A percentile compares a stretch with the other conserved stretches of the same genome.
Evolutionary conservation across 2,329 filamentous ascomycete species (phyloP).

Genomic region (Fusarium sp.): DNA sequence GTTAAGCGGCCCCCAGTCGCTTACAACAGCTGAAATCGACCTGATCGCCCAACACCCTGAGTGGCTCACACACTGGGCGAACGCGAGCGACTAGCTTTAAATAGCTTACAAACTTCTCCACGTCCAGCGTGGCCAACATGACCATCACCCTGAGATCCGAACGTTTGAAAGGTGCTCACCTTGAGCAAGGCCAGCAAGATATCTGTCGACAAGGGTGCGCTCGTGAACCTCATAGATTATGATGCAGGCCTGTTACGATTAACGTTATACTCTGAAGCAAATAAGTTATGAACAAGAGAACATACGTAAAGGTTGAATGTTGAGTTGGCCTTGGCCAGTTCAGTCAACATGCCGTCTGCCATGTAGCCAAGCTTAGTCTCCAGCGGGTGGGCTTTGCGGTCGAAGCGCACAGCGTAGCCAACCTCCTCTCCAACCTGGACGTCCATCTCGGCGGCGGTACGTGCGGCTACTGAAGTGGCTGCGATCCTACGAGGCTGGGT

Average conservation of each 20-base stretch:
- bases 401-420: not conserved
- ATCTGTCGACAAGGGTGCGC: accelerated
- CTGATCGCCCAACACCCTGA: not conserved
- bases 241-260: not conserved
- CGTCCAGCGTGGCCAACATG: not conserved
- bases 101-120: not conserved
- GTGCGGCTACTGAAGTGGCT: not conserved
- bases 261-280: not conserved
- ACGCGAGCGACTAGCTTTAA: not conserved
- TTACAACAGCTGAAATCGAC: not conserved
- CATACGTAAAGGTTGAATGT: not conserved
- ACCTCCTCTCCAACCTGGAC: not conserved
- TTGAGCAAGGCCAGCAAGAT: not conserved
- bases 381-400: not conserved
- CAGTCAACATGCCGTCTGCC: not conserved
- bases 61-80: not conserved
- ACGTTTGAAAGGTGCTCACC: too few species aligned
- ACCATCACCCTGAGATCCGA: not conserved
- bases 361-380: not conserved
- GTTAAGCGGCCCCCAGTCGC: not conserved
- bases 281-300: not conserved
- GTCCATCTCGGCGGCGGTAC: not conserved
- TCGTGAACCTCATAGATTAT: not conserved
- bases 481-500: not conserved
- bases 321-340: not conserved